Base-by-base conservation (phyloP, 306 rosid genomes). In the Citrullus amarus region DNA sequence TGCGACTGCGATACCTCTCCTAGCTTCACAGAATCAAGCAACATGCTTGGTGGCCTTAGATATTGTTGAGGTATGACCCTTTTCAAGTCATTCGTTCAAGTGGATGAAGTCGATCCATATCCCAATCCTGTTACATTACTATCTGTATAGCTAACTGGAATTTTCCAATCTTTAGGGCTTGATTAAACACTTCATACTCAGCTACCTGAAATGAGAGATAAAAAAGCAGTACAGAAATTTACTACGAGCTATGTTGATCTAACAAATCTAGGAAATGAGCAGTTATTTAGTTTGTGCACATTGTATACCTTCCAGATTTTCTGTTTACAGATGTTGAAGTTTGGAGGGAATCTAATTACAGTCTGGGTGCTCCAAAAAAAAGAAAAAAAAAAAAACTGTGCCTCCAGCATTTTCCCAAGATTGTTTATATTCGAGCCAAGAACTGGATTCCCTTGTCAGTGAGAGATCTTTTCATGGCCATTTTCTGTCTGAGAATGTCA, bases 1-100 rank as follows among this genome's bases (percentile, higher is more conserved):
- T 77, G 83, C 81, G 81, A 86, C 93, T 78, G 89, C 94, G 82
- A 87, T 81, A 75, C 97, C 98, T 74, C 90, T 95, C 65, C 84
- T 90, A 53, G 96, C 96, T 75, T 92, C 96, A 3, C 75, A 78
- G 75, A 86, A 83, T 79, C 93, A 89, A 83, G 93, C 87, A 48
- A 82, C 91, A 44, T 89, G 93, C 84, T 84, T 95, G 86, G 85
- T 84, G 32, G 90, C 98, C 70, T 81, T 95, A 75, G 97, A 89
- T 89, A 84, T 92, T 83, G 80, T 92, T 67, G 96, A 95, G 97
- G 98, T 95, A 90, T 22, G 57, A 65, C 78, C 32, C 57, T 80
- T 41, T 74, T 66, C 67, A 81, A 34, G 69, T 78, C 54, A 22
- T 79, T 84, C 14, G 72, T 36, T 65, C 48, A 36, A 39, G 28